A percentile compares a stretch with the other conserved stretches of the same genome.
Conservation (phyloP, 768 basidiomycete genomes). For the Hortiboletus flavorubellus region DNA sequence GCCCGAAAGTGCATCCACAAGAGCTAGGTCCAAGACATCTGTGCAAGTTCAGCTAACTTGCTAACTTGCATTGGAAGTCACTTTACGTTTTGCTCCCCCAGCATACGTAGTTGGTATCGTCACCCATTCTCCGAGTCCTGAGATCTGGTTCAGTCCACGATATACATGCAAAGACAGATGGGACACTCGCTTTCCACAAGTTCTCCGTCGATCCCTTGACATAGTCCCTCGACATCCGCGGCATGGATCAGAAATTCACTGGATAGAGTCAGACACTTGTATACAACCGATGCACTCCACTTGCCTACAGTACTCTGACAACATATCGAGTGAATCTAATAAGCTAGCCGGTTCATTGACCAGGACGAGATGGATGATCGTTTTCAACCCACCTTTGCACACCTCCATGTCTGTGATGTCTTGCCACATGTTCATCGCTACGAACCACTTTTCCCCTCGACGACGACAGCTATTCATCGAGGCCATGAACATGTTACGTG, state of each 20-base stretch:
- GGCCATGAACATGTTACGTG: background rate
- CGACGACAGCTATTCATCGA: constrained; percentile 67
- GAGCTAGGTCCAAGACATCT: constrained; percentile 79
- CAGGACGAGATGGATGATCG: background rate
- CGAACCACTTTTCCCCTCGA: constrained; percentile 74
- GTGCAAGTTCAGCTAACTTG: constrained; percentile 5
- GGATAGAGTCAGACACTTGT: constrained; percentile 13
- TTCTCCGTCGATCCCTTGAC: constrained; percentile 91
- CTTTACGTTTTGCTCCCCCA: constrained; percentile 85
- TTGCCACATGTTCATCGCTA: constrained; percentile 99
- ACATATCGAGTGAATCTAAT: constrained; percentile 76
- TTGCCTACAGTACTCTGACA: constrained; percentile 82
- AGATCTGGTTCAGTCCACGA: constrained; percentile 10
- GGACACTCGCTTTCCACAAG: constrained; percentile 67
- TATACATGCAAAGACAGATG: background rate
- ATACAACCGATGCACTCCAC: constrained; percentile 6
- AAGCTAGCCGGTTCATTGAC: background rate
- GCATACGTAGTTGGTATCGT: constrained; percentile 93
- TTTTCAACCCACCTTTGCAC: constrained; percentile 54
- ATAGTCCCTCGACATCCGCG: constrained; percentile 97
- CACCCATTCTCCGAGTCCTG: constrained; percentile 91
- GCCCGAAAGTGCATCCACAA: constrained; percentile 73
- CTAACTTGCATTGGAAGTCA: background rate
- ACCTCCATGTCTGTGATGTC: constrained; percentile 94
- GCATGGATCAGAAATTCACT: constrained; percentile 96